phyloP scores from a whole-genome alignment of 306 rosid species.

The Vachellia collinsii region DNA sequence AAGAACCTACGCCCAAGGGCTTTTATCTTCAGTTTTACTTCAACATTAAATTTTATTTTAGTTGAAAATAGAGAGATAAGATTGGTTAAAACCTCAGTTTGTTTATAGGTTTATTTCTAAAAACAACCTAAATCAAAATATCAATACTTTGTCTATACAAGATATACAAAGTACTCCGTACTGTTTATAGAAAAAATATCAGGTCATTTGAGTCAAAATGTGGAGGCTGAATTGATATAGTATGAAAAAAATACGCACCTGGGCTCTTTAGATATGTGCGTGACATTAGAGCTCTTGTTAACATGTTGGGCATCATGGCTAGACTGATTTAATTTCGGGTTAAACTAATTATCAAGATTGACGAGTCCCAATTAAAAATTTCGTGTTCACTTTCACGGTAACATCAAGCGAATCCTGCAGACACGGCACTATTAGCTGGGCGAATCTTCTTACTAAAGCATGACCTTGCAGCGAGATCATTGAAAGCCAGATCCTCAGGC shows the following conservation, averaged over 20 bases:
- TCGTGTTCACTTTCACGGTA: not conserved
- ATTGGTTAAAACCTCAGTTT: no score
- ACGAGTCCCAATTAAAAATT: not conserved
- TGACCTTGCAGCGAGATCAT: not conserved
- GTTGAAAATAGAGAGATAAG: no score
- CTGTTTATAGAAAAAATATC: no score
- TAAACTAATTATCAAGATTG: not conserved
- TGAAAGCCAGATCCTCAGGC: no score
- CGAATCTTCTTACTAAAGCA: not conserved
- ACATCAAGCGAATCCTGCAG: not conserved
- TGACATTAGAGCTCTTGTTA: not conserved
- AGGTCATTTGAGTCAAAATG: no score
- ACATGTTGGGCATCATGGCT: not conserved
- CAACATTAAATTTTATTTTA: not conserved
- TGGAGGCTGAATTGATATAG: no score
- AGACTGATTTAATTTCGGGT: not conserved
- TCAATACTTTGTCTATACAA: no score
- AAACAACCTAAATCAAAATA: no score
- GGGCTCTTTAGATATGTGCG: not conserved
- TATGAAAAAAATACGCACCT: not conserved
- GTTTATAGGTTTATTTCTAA: no score
- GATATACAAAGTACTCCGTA: no score
- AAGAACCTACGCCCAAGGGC: not conserved
- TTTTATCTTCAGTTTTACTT: conserved; percentile 3
- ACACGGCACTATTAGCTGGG: not conserved